phyloP scores from a whole-genome alignment of 148 eudicot species.

The Fagopyrum tataricum region DNA sequence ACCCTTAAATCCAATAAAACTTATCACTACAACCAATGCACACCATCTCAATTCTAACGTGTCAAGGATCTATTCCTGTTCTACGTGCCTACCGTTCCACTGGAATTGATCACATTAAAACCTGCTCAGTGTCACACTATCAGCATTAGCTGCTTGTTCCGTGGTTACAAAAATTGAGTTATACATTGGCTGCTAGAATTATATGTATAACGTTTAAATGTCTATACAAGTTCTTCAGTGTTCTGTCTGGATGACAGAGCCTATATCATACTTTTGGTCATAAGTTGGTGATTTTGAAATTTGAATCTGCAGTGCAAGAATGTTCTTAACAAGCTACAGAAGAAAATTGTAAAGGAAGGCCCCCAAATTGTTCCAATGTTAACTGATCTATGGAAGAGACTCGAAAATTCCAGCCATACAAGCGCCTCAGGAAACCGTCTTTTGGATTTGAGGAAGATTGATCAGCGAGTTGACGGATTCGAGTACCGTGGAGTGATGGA shows the following conservation, averaged over 20 bases:
- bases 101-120: neutral
- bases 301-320: slow-evolving; percentile 70
- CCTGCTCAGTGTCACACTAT: neutral
- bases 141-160: neutral
- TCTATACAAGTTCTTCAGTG: neutral
- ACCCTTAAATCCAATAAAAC: neutral
- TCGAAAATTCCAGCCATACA: slow-evolving; percentile 33
- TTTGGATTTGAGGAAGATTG: slow-evolving; percentile 67
- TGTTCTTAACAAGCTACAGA: slow-evolving; percentile 65
- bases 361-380: slow-evolving; percentile 76
- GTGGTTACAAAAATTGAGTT: neutral
- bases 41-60: neutral
- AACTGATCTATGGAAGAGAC: slow-evolving; percentile 74
- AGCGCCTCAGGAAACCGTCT: slow-evolving; percentile 45
- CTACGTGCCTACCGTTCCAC: neutral
- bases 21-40: neutral
- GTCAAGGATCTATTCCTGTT: neutral
- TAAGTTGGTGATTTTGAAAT: slow-evolving; percentile 16
- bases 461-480: slow-evolving; percentile 57
- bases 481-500: slow-evolving; percentile 72
- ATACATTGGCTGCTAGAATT: neutral
- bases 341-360: slow-evolving; percentile 86
- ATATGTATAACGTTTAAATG: neutral
- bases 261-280: neutral
- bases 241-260: neutral